Conservation (phyloP, 2,329 filamentous ascomycete species). For the Coniochaeta ligniaria region DNA sequence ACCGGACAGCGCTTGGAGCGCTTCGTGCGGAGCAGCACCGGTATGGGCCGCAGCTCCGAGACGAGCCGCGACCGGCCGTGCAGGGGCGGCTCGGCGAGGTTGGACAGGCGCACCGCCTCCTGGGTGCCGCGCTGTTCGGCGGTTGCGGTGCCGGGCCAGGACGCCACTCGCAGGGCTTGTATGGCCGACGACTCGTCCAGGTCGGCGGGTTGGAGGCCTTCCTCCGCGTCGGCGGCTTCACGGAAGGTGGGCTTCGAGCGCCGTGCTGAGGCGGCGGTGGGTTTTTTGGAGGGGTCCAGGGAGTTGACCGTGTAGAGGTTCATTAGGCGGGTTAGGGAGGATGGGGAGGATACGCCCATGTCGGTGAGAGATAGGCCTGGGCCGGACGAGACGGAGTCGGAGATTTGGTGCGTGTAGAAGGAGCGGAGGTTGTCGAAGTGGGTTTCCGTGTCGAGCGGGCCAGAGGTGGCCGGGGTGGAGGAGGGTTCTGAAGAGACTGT, state of each 20-base stretch:
- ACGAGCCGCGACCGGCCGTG: constrained; percentile 50
- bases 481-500: constrained; percentile 15
- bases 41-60: constrained; percentile 71
- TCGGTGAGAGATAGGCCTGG: constrained; percentile 37
- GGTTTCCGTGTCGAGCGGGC: constrained; percentile 54
- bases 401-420: constrained; percentile 78
- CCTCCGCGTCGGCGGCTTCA: constrained; percentile 62
- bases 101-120: constrained; percentile 25
- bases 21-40: constrained; percentile 81
- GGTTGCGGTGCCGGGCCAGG: constrained; percentile 57
- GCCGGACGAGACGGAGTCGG: constrained; percentile 48
- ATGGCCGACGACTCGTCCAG: constrained; percentile 58
- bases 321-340: constrained; percentile 82
- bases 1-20: constrained; percentile 87
- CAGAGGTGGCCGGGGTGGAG: constrained; percentile 20
- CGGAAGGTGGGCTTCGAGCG: constrained; percentile 67
- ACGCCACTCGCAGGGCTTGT: constrained; percentile 47
- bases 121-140: constrained; percentile 34
- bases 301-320: constrained; percentile 67
- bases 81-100: constrained; percentile 34
- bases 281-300: constrained; percentile 13
- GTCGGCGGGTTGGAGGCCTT: constrained; percentile 62
- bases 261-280: constrained; percentile 54
- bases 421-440: constrained; percentile 67
- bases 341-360: constrained; percentile 66